Evolutionary conservation across 345 rosid species (phyloP).

Genomic region (Bruguiera sexangula): DNA sequence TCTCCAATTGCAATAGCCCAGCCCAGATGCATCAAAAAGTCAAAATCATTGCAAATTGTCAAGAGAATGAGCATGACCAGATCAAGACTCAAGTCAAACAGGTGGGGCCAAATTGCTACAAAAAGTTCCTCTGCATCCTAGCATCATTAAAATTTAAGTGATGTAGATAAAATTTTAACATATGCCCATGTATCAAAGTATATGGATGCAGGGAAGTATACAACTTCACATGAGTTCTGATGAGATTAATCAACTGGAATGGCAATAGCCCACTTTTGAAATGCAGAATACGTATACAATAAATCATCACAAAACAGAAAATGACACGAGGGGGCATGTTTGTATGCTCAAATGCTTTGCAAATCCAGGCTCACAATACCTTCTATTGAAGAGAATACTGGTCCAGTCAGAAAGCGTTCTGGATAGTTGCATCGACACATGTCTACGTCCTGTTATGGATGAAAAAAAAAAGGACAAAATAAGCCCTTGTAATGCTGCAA

Average conservation of each 20-base stretch:
- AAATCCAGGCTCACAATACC: conserved; percentile 34
- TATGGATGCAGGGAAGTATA: not conserved
- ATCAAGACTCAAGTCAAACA: not conserved
- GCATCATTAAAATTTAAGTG: not conserved
- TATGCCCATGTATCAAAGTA: not conserved
- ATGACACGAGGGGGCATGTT: not conserved
- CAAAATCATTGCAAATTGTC: not conserved
- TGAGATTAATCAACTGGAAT: too few relatives aligned
- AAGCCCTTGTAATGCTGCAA: not conserved
- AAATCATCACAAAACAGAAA: not conserved
- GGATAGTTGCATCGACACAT: conserved; percentile 60
- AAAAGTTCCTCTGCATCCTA: not conserved
- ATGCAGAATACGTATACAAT: not conserved
- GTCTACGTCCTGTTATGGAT: conserved; percentile 44
- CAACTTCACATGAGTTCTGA: too few relatives aligned
- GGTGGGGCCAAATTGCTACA: not conserved
- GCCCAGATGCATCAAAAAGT: not conserved
- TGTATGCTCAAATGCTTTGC: not conserved
- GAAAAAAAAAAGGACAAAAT: not conserved
- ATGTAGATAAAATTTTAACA: too few relatives aligned
- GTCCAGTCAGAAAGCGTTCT: conserved; percentile 62
- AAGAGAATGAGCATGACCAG: not conserved
- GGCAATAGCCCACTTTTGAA: not conserved
- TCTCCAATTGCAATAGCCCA: not conserved
- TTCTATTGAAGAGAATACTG: conserved; percentile 63